Evolutionary conservation across 2,329 filamentous ascomycete species (phyloP), one percentile per base, ranked within the genome.

Genomic region (Epicoccum sorghinum): DNA sequence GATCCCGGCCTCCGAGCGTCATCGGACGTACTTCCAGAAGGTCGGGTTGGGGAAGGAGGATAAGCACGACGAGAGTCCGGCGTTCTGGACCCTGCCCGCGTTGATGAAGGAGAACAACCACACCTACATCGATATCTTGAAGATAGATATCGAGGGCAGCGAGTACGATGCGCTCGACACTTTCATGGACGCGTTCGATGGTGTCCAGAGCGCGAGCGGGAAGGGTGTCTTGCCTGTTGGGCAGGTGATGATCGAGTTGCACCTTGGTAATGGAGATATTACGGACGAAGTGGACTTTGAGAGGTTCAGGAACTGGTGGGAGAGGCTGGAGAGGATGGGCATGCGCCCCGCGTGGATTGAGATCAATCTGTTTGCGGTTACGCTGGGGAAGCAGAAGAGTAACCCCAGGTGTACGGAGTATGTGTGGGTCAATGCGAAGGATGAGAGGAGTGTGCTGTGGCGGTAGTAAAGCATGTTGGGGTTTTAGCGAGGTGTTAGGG

Each of bases 331-430:
- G 59, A 61, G 55, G 18, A 69, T 72, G 69, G 69, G 69, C 13
- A 72, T 72, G 69, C 61, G 69, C 12, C 68, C 69, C 4, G 64
- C 64, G 10, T 72, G 69, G 69, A 67, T 72, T 52, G 69, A 72
- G 56, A 64, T 72, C 3, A 72, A 72, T 36, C 62, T 72, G 1
- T 66, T 72, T 54, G 66, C 68, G 12, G 64, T 72, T 29, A 71
- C 68, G 0, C 49, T 71, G 12, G 63, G 66, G 9, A 58, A 54
- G 6, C 14, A 44, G 3, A 70, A 71, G 58, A 62, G 60, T 13
- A 60, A 72, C 45, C 69, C 69, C 0, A 60, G 66, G 25, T 72
- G 69, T 53, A 70, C 67, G 3, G 69, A 72, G 57, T 72, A 71
- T 47, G 69, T 72, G 1, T 68, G 67, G 65, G 69, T 72, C n/a